Evolutionary conservation across 768 basidiomycete species (phyloP).

Genomic region (Zangia roseola): DNA sequence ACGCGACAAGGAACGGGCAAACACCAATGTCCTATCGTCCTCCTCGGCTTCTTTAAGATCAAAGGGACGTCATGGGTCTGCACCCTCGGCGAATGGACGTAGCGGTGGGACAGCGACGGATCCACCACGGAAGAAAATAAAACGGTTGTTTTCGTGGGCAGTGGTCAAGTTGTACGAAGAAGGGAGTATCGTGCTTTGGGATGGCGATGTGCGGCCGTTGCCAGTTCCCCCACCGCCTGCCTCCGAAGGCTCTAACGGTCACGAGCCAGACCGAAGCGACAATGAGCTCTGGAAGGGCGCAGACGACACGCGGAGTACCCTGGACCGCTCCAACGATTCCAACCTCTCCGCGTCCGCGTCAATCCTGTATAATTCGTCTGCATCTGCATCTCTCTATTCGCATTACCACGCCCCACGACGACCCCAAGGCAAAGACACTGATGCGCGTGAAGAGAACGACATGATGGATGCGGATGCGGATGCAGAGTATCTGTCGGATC

Average conservation of each 20-base stretch:
- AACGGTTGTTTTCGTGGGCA: constrained; percentile 66
- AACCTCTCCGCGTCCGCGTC: constrained; percentile 18
- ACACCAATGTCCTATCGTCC: neutral
- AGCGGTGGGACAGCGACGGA: neutral
- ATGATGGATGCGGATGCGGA: constrained; percentile 37
- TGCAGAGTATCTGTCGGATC: constrained; percentile 55
- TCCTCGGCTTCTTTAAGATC: neutral
- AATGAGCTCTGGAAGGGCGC: constrained; percentile 50
- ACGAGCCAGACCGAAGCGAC: constrained; percentile 13
- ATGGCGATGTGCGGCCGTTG: constrained; percentile 51
- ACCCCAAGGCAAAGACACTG: neutral
- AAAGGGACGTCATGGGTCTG: neutral
- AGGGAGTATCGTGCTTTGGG: constrained; percentile 74
- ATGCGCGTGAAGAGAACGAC: constrained; percentile 26
- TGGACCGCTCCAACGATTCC: neutral
- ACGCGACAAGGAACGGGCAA: constrained; percentile 33
- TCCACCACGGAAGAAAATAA: constrained; percentile 47
- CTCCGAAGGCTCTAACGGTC: neutral
- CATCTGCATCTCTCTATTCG: constrained; percentile 24
- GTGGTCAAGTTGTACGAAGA: constrained; percentile 64
- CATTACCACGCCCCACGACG: constrained; percentile 24
- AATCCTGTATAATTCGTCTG: constrained; percentile 23
- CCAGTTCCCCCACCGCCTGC: constrained; percentile 17
- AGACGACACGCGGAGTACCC: constrained; percentile 2
- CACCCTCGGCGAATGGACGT: neutral